Base-by-base conservation (phyloP, 148 eudicot genomes). In the Limonium bicolor region DNA sequence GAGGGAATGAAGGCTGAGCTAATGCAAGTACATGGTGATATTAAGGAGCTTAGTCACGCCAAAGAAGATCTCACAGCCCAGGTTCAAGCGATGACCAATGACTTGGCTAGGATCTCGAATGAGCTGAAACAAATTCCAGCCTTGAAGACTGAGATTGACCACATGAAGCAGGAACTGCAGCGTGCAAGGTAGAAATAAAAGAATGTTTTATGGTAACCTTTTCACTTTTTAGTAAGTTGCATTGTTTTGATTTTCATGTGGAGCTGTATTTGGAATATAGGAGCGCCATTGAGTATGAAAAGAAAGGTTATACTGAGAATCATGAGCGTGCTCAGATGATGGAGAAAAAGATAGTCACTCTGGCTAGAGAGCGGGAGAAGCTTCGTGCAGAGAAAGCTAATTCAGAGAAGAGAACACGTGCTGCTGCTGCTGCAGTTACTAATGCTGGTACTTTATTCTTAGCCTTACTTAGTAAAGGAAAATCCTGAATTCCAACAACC, bases 361-460 rank as follows among this genome's bases (percentile, higher is more conserved):
- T 86, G 93, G 86, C 87, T 29, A 59, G 96, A 20, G 96, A 86
- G 53, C 48, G 81, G 66, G 96, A 86, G 48, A 86, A 86, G 63
- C 93, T 86, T 57, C 86, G 82, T 43, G 96, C 87, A 21, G 96
- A 82, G 68, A 71, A 81, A 71, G 81, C 96, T 61, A 75, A 71
- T 51, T 78, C 81, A 20, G 84, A 81, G 62, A 86, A 86, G 63
- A 78, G 94, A 66, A 83, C 93, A 21, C 87, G 65, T 56, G 93
- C 82, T 56, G 79, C 77, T 38, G 78, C 84, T 7, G 78, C 87
- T 13, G 74, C 76, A n/a, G 72, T 58, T 61, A 75, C 59, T 33
- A 73, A 70, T 73, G 71, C 73, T 51, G 93, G 86, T 75, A 72
- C 33, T n/a, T n/a, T n/a, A n/a, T n/a, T n/a, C n/a, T n/a, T n/a